Base-by-base conservation (phyloP, 2,329 filamentous ascomycete species). In the Fusarium secorum region DNA sequence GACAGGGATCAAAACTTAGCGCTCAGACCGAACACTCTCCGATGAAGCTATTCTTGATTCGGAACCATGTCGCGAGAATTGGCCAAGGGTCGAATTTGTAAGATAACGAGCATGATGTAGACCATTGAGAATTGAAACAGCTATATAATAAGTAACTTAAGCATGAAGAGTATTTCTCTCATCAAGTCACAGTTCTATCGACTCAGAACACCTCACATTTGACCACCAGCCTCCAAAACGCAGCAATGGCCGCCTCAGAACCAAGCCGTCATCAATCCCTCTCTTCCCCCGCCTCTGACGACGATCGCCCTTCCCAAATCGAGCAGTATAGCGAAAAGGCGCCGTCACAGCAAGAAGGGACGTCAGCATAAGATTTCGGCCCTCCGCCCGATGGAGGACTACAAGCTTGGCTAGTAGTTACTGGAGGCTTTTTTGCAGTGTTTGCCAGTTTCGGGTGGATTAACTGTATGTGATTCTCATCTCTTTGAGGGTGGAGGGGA, bases 391-490 rank as follows among this genome's bases (percentile, higher is more conserved):
- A 66, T 44, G 64, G 64, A 7, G 64, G 64, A 7, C 3, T 54
- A 1, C 17, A 66, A 20, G 64, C 64, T 1, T 66, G 64, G 62
- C 39, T 33, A 0, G 62, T 66, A 22, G 62, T 66, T 2, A 33
- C 46, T 0, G 64, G 64, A 0, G 46, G 64, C 3, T 66, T 66
- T 35, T 66, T 38, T 1, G 64, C 64, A 1, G 62, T 61, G 0
- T 61, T 66, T 48, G 64, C 54, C 2, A 66, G 64, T 44, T 66
- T 66, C 1, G 64, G 64, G 1, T 66, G 64, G 62, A 61, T 66
- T 13, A 66, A 66, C 4, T 66, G 64, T 66, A 11, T 1, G 46
- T 26, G 4, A 4, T 5, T 13, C 0, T 5, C 2, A 3, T 2
- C 1, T 30, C 0, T 2, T 48, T n/a, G 7, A 4, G 4, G 3